A percentile compares a stretch with the other conserved stretches of the same genome.
Conservation (phyloP, 768 basidiomycete species). For the Cyclocybe cylindracea region DNA sequence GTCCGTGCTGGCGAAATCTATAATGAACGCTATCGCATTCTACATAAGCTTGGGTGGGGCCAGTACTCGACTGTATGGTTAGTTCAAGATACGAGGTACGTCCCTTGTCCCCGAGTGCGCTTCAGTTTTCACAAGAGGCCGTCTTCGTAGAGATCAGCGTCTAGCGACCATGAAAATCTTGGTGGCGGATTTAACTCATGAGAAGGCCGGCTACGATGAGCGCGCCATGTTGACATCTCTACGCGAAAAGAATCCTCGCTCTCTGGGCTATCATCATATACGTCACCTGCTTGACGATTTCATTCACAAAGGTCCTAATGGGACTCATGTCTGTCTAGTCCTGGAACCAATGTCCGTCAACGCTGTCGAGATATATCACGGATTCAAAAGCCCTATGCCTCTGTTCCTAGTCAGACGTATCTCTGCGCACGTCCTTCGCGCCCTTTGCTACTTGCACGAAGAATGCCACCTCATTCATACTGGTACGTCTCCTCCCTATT, state of each 20-base stretch:
- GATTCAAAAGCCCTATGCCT: too few relatives aligned
- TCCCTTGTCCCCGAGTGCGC: not conserved
- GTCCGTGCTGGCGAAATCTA: slow-evolving; percentile 12
- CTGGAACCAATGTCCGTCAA: slow-evolving; percentile 74
- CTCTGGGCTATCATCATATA: slow-evolving; percentile 2
- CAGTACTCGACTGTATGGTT: slow-evolving; percentile 15
- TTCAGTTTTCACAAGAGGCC: too few relatives aligned
- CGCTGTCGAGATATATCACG: slow-evolving; percentile 53
- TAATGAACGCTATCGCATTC: slow-evolving; percentile 8
- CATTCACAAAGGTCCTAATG: slow-evolving; percentile 61
- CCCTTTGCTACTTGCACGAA: too few relatives aligned
- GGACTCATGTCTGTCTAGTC: slow-evolving; percentile 83
- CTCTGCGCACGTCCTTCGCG: too few relatives aligned
- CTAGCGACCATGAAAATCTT: not conserved
- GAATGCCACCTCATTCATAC: too few relatives aligned
- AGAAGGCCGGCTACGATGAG: not conserved
- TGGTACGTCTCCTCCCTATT: too few relatives aligned
- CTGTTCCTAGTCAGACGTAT: too few relatives aligned
- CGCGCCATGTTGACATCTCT: not conserved
- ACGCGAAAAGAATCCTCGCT: not conserved
- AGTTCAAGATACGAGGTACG: not conserved
- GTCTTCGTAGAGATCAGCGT: too few relatives aligned
- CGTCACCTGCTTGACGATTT: slow-evolving; percentile 8
- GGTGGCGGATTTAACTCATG: not conserved
- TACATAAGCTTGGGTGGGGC: slow-evolving; percentile 16